Percentiles rank a stretch among this genome's conserved stretches.
Conservation (phyloP, 805 yeast genomes). For the Yarrowia osloensis region DNA sequence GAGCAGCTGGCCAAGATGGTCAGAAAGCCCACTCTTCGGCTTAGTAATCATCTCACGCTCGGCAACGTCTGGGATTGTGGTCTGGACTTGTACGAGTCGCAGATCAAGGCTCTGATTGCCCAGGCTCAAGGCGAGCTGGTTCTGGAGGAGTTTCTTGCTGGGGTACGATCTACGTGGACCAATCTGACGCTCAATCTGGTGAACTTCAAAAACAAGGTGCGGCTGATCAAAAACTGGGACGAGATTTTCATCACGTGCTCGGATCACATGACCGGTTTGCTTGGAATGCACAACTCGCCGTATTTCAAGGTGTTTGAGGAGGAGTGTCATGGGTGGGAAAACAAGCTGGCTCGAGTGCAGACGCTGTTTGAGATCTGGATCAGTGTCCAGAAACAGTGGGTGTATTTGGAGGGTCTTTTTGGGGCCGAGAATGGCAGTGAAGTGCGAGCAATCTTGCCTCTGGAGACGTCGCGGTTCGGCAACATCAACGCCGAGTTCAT, state of each 20-base stretch:
- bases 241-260: constrained; percentile 56
- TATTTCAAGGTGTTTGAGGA: constrained; percentile 62
- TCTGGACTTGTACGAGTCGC: constrained; percentile 48
- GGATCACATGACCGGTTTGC: constrained; percentile 62
- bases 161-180: constrained; percentile 61
- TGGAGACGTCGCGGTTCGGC: constrained; percentile 67
- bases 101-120: constrained; percentile 52
- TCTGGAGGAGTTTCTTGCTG: constrained; percentile 57
- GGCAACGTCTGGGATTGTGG: constrained; percentile 65
- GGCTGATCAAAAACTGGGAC: constrained; percentile 71
- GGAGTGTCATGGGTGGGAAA: constrained; percentile 57
- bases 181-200: constrained; percentile 53
- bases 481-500: constrained; percentile 63
- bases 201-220: constrained; percentile 53
- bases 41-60: constrained; percentile 45
- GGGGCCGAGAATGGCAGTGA: constrained; percentile 53
- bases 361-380: constrained; percentile 68
- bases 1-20: constrained; percentile 47
- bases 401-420: constrained; percentile 79
- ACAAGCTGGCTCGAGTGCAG: constrained; percentile 53
- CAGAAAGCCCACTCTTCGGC: constrained; percentile 29
- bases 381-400: constrained; percentile 87
- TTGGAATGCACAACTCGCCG: constrained; percentile 71
- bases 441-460: constrained; percentile 62
- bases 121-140: constrained; percentile 74